phyloP scores from a whole-genome alignment of 2,329 filamentous ascomycete genomes.

The Fusarium newnesense region DNA sequence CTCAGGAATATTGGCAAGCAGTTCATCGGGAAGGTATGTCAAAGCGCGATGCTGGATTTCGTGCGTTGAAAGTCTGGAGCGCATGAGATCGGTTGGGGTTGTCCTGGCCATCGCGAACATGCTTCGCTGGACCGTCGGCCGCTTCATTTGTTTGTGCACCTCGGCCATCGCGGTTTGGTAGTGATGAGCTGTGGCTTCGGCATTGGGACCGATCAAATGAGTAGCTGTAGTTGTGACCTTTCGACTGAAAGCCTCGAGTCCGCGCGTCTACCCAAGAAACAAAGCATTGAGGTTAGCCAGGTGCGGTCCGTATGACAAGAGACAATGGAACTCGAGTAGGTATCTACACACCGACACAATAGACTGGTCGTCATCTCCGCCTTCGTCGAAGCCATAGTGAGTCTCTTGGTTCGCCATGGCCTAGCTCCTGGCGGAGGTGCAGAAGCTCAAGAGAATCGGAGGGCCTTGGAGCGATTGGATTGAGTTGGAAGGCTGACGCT shows the following conservation, averaged over 20 bases:
- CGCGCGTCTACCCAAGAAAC: slow-evolving; percentile 71
- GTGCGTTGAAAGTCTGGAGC: slow-evolving; percentile 86
- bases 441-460: slow-evolving; percentile 36
- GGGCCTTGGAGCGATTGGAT: slow-evolving; percentile 31
- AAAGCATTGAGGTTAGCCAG: slow-evolving; percentile 33
- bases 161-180: slow-evolving; percentile 90
- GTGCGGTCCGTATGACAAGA: slow-evolving; percentile 16
- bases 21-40: slow-evolving; percentile 87
- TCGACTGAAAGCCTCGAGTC: slow-evolving; percentile 90
- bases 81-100: slow-evolving; percentile 92
- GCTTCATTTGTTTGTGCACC: slow-evolving; percentile 87
- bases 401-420: slow-evolving; percentile 57
- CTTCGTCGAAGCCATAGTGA: slow-evolving; percentile 59
- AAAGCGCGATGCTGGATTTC: slow-evolving; percentile 96
- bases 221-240: slow-evolving; percentile 95
- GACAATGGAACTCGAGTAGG: slow-evolving; percentile 32
- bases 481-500: slow-evolving; percentile 19
- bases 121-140: slow-evolving; percentile 85
- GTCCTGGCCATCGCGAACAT: slow-evolving; percentile 93
- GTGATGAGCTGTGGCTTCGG: slow-evolving; percentile 66
- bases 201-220: slow-evolving; percentile 81
- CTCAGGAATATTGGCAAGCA: slow-evolving; percentile 89
- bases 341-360: slow-evolving; percentile 54
- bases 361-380: slow-evolving; percentile 59
- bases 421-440: slow-evolving; percentile 42